Conservation (phyloP, 352 stramenopile species). For the Globisporangium middletonii region DNA sequence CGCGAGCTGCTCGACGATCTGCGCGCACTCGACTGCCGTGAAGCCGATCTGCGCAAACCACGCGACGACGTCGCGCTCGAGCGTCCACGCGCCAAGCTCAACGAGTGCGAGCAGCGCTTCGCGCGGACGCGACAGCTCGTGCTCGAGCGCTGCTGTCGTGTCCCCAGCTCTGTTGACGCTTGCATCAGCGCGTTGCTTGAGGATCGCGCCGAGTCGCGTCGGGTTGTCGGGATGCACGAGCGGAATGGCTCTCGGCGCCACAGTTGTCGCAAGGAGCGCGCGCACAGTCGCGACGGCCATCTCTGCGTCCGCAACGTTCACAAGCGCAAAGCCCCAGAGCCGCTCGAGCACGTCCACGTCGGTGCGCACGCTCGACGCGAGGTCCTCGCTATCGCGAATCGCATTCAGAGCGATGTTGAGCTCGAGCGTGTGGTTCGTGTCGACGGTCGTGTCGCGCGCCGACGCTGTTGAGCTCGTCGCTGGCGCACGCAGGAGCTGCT, state of each 20-base stretch:
- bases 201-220: constrained; percentile 9
- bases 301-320: background rate
- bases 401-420: constrained; percentile 6
- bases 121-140: background rate
- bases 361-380: background rate
- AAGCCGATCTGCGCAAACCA: constrained; percentile 18
- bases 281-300: constrained; percentile 3
- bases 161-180: background rate
- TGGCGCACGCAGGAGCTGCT: constrained; percentile 5
- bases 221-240: constrained; percentile 12
- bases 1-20: constrained; percentile 9
- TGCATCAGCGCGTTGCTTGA: constrained; percentile 3
- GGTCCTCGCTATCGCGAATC: constrained; percentile 5
- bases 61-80: constrained; percentile 9
- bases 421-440: constrained; percentile 14
- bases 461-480: background rate
- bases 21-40: constrained; percentile 4
- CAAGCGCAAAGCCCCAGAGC: constrained; percentile 16
- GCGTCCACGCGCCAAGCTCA: constrained; percentile 15
- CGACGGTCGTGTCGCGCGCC: background rate
- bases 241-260: constrained; percentile 3
- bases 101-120: constrained; percentile 7
- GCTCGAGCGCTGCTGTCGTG: background rate
- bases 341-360: constrained; percentile 15
- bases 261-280: constrained; percentile 9